Evolutionary conservation across 192 early-diverging fungal genomes (phyloP), one percentile per base, ranked within the genome.

Genomic region (Kickxella alabastrina): DNA sequence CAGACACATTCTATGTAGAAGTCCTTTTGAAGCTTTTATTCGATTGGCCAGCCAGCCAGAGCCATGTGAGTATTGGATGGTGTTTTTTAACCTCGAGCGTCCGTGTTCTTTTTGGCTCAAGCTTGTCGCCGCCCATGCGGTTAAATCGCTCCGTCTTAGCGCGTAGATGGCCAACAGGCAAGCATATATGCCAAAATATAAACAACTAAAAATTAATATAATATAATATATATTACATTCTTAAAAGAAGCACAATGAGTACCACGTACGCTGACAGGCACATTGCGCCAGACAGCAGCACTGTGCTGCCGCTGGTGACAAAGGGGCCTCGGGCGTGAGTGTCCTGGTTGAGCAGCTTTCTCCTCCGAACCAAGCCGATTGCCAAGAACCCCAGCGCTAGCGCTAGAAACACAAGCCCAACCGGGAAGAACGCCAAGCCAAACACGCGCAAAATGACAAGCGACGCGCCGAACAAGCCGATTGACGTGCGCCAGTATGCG

Each of bases 401-500:
- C 25, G 37, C 72, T 29, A 75, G 53, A 54, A 75, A 75, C 52
- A 75, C 72, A 42, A 75, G 40, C 8, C 72, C 72, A 9, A 75
- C 57, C 1, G 64, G 72, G 49, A 68, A 68, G 31, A 75, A 75
- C 25, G 43, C 41, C 29, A 68, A 44, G 4, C 65, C 72, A 41
- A 75, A 75, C 21, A 75, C 53, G 8, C 72, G 64, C 43, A 75
- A 42, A n/a, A 75, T 49, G 10, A 75, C 65, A 43, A 68, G 57
- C 35, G 65, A 49, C n/a, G 72, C 72, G 37, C 72, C 65, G 46
- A 75, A 64, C 27, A 68, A 60, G 29, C 65, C 64, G n/a, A 75
- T 40, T 5, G 72, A 51, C 21, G 72, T 75, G 39, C 72, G 72
- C 72, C 72, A 75, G 45, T 75, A 75, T 21, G 72, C 72, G 1